Evolutionary conservation across 2,329 filamentous ascomycete genomes (phyloP), one percentile per base, ranked within the genome.

Genomic region (Phialocephala subalpina): DNA sequence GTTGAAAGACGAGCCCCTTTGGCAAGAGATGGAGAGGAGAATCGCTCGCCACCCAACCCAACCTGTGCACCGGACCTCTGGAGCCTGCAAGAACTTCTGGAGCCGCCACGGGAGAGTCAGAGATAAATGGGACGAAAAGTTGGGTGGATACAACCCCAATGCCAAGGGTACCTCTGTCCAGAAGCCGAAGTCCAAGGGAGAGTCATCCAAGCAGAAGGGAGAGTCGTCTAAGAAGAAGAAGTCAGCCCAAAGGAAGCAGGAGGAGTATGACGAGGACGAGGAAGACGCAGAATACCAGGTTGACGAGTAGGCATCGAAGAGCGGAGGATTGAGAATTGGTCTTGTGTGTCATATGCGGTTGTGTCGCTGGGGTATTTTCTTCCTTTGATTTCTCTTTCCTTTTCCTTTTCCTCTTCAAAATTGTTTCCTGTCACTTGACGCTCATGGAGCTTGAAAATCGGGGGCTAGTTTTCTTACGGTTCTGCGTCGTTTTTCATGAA

Each of bases 11-110:
- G 18, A 3, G 25, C 29, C 29, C 1, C 18, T 53, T 22, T 53
- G 12, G 8, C 29, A 29, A 4, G 12, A 33, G 25, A 27, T 53
- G 11, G 38, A 33, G 9, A 33, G 9, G 29, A 33, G 29, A 33
- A 33, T n/a, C 12, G 38, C 12, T 42, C 38, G 38, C 38, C 12
- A 16, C 18, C 2, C 45, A 27, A 27, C n/a, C 22, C 3, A 5
- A 12, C 20, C 20, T 22, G n/a, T 20, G 5, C 4, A 2, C n/a
- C 45, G 45, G 12, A 20, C 45, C 8, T 1, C 1, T 22, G 20
- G n/a, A 1, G 69, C 67, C 18, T 66, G 63, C 55, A 72, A 72
- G 53, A 69, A 68, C 33, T 61, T 60, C 22, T 72, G 70, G 70
- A 61, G 60, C 9, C 57, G 70, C 3, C 42, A 59, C 12, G 67